These are phyloP conservation scores for Dothiorella sarmentorum DNA, from an alignment of 2,329 filamentous ascomycete genomes.

Conservation along the genomic window DNA sequence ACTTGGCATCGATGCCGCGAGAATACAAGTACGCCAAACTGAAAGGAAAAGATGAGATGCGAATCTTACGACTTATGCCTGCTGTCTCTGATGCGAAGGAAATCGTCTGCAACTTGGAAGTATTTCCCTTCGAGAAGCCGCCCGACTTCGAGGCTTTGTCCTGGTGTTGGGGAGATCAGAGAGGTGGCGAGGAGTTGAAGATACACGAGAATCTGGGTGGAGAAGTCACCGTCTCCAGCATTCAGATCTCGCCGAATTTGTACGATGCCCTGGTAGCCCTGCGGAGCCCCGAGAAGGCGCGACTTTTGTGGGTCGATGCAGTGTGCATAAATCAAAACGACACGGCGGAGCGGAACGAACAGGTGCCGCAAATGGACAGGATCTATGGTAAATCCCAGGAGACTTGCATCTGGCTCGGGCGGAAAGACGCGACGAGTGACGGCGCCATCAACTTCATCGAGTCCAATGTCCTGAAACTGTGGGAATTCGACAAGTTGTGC, in stretches of 20 bases:
- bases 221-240: background rate
- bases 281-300: background rate
- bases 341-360: conserved; percentile 30
- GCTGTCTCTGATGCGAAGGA: too few relatives aligned
- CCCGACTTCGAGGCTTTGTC: conserved; percentile 21
- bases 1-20: too few relatives aligned
- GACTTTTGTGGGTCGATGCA: conserved; percentile 35
- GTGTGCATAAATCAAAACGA: conserved; percentile 35
- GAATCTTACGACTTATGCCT: too few relatives aligned
- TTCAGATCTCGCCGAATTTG: conserved; percentile 6
- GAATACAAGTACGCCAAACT: too few relatives aligned
- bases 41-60: too few relatives aligned
- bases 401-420: conserved; percentile 33
- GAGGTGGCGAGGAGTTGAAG: background rate
- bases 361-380: conserved; percentile 35
- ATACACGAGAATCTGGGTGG: background rate
- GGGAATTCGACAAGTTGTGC: conserved; percentile 32
- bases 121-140: conserved; percentile 18
- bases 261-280: conserved; percentile 14
- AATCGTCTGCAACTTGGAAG: too few relatives aligned
- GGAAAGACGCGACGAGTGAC: conserved; percentile 25
- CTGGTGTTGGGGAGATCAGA: conserved; percentile 23
- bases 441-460: conserved; percentile 34
- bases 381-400: conserved; percentile 35
- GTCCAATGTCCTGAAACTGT: conserved; percentile 29